phyloP scores from a whole-genome alignment of 306 rosid species.

The Quercus rubra region DNA sequence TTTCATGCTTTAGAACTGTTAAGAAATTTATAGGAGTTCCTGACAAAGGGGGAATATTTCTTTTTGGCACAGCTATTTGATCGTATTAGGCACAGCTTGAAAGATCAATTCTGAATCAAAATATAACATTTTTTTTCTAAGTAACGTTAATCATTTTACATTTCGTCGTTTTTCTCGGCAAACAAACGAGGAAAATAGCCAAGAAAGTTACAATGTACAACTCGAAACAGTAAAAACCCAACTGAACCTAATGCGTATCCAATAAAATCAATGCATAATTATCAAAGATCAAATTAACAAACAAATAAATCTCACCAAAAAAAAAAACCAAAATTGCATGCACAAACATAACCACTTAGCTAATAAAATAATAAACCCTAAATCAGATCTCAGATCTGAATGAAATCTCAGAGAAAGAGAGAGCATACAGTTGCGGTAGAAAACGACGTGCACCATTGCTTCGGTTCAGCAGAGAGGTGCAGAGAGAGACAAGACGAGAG shows the following conservation, averaged over 20 bases:
- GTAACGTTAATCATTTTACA: too few relatives aligned
- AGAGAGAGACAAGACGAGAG: neutral
- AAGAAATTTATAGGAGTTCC: too few relatives aligned
- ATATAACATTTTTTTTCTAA: too few relatives aligned
- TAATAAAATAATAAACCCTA: neutral
- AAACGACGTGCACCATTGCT: conserved; percentile 36
- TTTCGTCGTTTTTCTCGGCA: neutral
- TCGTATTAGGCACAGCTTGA: neutral
- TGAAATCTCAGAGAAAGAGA: neutral
- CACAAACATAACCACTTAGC: neutral
- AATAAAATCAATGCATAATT: neutral
- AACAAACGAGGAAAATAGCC: neutral
- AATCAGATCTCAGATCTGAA: neutral
- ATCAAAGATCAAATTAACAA: neutral
- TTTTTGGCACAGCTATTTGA: too few relatives aligned
- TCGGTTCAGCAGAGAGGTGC: neutral
- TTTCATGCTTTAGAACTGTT: too few relatives aligned
- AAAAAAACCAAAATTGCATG: neutral
- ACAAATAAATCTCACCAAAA: neutral
- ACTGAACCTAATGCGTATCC: neutral
- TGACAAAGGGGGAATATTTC: too few relatives aligned
- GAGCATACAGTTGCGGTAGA: conserved; percentile 31
- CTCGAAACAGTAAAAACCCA: neutral
- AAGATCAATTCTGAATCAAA: neutral
- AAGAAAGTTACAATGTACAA: neutral